phyloP scores from a whole-genome alignment of 345 rosid species.

The Capsella bursapastoris region DNA sequence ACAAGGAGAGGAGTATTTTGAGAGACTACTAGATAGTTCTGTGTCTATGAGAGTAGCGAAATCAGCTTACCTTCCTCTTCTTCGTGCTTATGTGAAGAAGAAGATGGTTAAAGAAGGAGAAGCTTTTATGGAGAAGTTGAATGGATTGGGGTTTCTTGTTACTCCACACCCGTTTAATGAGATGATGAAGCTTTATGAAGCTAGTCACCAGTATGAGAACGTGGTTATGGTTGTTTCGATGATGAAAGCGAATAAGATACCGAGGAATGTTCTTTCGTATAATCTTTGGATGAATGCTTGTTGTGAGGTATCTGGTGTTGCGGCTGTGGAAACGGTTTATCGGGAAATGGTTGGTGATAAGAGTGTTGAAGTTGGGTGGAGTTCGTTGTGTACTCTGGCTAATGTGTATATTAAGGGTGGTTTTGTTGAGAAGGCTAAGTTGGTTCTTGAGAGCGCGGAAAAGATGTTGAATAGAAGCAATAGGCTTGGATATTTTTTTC shows the following conservation, averaged over 20 bases:
- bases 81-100: constrained; percentile 56
- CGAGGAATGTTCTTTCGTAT: constrained; percentile 59
- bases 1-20: constrained; percentile 58
- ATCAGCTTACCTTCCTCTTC: constrained; percentile 58
- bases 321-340: constrained; percentile 50
- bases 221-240: constrained; percentile 53
- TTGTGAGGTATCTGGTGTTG: constrained; percentile 40
- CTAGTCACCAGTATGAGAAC: constrained; percentile 49
- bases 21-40: constrained; percentile 25
- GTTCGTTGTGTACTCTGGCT: constrained; percentile 55
- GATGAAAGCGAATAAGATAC: constrained; percentile 62
- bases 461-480: constrained; percentile 49
- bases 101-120: constrained; percentile 52
- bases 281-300: constrained; percentile 71
- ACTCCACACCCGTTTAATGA: constrained; percentile 62
- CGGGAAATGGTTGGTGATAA: constrained; percentile 57
- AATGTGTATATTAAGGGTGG: constrained; percentile 57
- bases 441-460: constrained; percentile 54
- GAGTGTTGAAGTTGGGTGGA: constrained; percentile 65
- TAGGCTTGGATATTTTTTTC: constrained; percentile 58
- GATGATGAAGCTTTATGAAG: constrained; percentile 69
- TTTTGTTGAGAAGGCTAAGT: constrained; percentile 49
- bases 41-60: constrained; percentile 33
- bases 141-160: constrained; percentile 55
- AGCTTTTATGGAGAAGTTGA: constrained; percentile 55